A percentile compares a stretch with the other conserved stretches of the same genome.
phyloP scores from a whole-genome alignment of 768 basidiomycete species.

The Suillus hirtellus region DNA sequence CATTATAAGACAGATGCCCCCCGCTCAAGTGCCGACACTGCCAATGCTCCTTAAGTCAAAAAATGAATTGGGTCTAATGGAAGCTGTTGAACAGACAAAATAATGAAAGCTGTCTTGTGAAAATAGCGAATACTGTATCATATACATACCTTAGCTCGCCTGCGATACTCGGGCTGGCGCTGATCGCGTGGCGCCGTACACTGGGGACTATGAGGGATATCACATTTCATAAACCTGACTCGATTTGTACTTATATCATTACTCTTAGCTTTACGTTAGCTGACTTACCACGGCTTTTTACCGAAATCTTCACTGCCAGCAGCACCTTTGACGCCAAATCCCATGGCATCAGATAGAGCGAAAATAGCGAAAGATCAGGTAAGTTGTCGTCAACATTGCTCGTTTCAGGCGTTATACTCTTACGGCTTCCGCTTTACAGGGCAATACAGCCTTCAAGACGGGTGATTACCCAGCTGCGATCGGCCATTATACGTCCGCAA shows the following conservation, averaged over 20 bases:
- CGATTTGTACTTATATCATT: background rate
- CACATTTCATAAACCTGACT: background rate
- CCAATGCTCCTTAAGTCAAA: background rate
- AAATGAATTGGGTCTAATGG: background rate
- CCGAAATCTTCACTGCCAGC: background rate
- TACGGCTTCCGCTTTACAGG: slow-evolving; percentile 45
- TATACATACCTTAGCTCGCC: background rate
- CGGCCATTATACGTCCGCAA: slow-evolving; percentile 84
- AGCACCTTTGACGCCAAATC: background rate
- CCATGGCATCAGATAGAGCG: slow-evolving; percentile 39
- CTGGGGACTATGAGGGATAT: background rate
- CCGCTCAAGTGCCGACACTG: background rate
- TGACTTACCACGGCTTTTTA: background rate
- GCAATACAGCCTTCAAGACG: slow-evolving; percentile 83
- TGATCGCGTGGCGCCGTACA: background rate
- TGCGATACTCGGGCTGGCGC: background rate
- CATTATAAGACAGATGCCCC: background rate
- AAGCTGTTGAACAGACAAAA: background rate
- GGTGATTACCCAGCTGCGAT: slow-evolving; percentile 78
- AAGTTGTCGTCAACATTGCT: slow-evolving; percentile 1
- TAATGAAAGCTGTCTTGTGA: background rate
- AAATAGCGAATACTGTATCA: background rate
- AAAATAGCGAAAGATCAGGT: slow-evolving; percentile 36
- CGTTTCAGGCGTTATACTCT: background rate
- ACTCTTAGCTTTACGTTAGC: background rate